Percentiles rank a stretch among this genome's conserved stretches.
phyloP scores from a whole-genome alignment of 306 rosid genomes.

The Erythrophleum fordii region DNA sequence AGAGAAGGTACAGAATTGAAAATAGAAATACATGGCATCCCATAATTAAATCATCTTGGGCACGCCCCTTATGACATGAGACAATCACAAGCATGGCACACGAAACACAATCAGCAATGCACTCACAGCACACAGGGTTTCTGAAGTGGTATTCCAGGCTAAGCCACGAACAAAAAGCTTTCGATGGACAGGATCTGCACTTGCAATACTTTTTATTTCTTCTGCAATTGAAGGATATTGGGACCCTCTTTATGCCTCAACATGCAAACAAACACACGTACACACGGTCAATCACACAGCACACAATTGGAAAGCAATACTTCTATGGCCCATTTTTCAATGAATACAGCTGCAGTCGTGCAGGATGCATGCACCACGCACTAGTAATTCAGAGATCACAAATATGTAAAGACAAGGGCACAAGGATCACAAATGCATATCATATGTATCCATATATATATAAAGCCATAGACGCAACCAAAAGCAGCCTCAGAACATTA shows the following conservation, averaged over 20 bases:
- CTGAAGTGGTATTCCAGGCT: constrained; percentile 80
- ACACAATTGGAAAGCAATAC: constrained; percentile 55
- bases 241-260: constrained; percentile 88
- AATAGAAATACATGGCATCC: constrained; percentile 15
- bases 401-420: neutral
- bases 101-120: constrained; percentile 57
- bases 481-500: neutral
- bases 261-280: constrained; percentile 89
- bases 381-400: constrained; percentile 26
- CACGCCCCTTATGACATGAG: constrained; percentile 19
- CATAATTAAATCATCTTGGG: constrained; percentile 30
- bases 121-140: constrained; percentile 92
- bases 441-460: neutral
- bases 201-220: constrained; percentile 82
- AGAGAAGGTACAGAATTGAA: constrained; percentile 18
- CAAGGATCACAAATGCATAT: constrained; percentile 20
- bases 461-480: constrained; percentile 23
- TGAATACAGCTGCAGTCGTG: constrained; percentile 43
- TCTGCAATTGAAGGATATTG: constrained; percentile 84
- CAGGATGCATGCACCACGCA: constrained; percentile 38
- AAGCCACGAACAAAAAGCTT: constrained; percentile 94
- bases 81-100: constrained; percentile 61
- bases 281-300: constrained; percentile 82
- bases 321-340: constrained; percentile 34
- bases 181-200: constrained; percentile 79